Base-by-base conservation (phyloP, 352 stramenopile species). In the Halophytophthora polymorphica region DNA sequence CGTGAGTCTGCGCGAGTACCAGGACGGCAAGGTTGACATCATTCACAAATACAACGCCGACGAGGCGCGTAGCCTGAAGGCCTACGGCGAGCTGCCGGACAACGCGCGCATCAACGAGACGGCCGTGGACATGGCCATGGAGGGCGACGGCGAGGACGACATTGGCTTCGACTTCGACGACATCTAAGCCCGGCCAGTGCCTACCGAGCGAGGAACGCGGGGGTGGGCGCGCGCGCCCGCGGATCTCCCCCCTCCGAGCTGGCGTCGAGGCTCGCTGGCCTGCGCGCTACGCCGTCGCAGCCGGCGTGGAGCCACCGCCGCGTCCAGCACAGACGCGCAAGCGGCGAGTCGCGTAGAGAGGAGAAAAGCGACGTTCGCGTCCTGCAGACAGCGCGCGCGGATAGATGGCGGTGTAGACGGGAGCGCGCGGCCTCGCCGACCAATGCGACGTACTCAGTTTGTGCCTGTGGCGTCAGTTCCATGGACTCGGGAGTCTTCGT, bases 11-110 rank as follows among this genome's bases (percentile, higher is more conserved):
- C 86, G 97, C 69, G 97, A 99, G 66, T 99, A 99, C 84, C 97
- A 99, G 81, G 97, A 99, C 73, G 96, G 98, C 82, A 99, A 99
- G 78, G 96, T 98, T 44, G 96, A 99, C 68, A 93, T 99, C 64
- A 98, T 99, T 63, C 95, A 99, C 82, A 99, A 99, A 76, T 98
- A 98, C 83, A 96, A 97, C 57, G 95, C 92, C 8, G 95, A 98
- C 69, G 93, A 98, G 68, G 97, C 97, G n/a, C 88, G 97, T 52
- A 98, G 97, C 61, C 83, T 99, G 43, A 99, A 99, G 82, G 95
- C 98, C 34, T 99, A 99, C 78, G 97, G 96, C 66, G 97, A 99
- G 73, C 82, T 99, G 40, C 97, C 97, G n/a, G 96, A 99, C 66
- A 96, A 96, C 57, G 88, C 83, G 46, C 76, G 82, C 41, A 96